Evolutionary conservation across 1,284 basidiomycete genomes (phyloP).

Genomic region (Laetiporus sulphureus): DNA sequence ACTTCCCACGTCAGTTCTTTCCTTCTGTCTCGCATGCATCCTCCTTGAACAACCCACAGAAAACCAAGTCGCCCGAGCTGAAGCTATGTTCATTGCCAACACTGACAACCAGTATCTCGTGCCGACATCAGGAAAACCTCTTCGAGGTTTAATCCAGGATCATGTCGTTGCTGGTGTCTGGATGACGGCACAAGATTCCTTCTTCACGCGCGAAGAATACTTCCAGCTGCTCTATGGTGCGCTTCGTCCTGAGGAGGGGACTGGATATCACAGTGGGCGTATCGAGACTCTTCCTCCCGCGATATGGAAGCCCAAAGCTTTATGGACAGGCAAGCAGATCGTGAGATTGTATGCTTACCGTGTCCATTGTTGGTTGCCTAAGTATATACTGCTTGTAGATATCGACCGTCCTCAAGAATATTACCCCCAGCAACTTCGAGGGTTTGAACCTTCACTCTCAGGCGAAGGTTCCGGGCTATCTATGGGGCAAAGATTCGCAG

Average conservation of each 20-base stretch:
- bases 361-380: conserved; percentile 8
- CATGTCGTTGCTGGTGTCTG: conserved; percentile 98
- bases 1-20: conserved; percentile 83
- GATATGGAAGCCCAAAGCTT: conserved; percentile 83
- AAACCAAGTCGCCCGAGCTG: conserved; percentile 89
- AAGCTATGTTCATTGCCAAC: conserved; percentile 93
- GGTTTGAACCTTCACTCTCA: conserved; percentile 86
- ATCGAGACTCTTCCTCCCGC: conserved; percentile 86
- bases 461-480: conserved; percentile 79
- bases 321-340: conserved; percentile 99
- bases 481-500: conserved; percentile 76
- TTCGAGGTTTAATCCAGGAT: conserved; percentile 98
- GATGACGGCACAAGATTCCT: conserved; percentile 97
- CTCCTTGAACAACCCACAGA: conserved; percentile 38
- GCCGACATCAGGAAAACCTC: conserved; percentile 95
- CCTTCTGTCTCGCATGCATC: background rate
- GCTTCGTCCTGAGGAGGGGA: conserved; percentile 80
- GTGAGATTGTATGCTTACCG: conserved; percentile 56
- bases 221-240: conserved; percentile 97
- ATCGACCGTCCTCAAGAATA: conserved; percentile 88
- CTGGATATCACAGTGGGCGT: conserved; percentile 54
- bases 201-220: conserved; percentile 95
- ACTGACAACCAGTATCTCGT: conserved; percentile 99
- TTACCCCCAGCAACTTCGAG: conserved; percentile 77
- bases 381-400: conserved; percentile 45